phyloP scores from a whole-genome alignment of 1,139 yeast species.

The Pichia sp. region DNA sequence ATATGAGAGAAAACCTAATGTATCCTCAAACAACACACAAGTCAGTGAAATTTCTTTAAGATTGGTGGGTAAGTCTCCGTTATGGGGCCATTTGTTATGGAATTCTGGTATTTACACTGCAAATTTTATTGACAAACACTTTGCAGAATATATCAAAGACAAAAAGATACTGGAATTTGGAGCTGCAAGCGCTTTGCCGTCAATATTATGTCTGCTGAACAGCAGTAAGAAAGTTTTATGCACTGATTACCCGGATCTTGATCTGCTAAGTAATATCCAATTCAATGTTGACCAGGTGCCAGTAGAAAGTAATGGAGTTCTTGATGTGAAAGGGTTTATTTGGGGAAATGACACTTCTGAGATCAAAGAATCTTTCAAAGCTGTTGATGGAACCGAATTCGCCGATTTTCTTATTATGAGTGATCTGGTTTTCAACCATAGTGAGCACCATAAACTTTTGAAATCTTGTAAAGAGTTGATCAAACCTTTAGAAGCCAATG shows the following conservation, averaged over 20 bases:
- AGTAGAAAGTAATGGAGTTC: constrained; percentile 24
- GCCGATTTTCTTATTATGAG: constrained; percentile 81
- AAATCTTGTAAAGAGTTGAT: constrained; percentile 59
- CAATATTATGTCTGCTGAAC: constrained; percentile 60
- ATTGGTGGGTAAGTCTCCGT: constrained; percentile 82
- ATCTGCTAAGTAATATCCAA: constrained; percentile 63
- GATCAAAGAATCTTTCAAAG: constrained; percentile 27
- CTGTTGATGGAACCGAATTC: neutral
- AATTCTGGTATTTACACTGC: constrained; percentile 93
- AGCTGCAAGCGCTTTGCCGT: constrained; percentile 93
- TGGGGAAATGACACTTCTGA: constrained; percentile 76
- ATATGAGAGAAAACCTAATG: constrained; percentile 40
- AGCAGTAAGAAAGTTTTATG: constrained; percentile 60
- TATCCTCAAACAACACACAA: constrained; percentile 30
- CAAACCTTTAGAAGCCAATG: constrained; percentile 15
- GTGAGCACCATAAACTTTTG: constrained; percentile 76
- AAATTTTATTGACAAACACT: constrained; percentile 60
- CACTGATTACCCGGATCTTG: constrained; percentile 93
- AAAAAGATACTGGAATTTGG: constrained; percentile 78
- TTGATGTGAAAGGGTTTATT: constrained; percentile 67
- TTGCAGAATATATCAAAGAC: constrained; percentile 42
- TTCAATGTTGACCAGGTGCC: constrained; percentile 50
- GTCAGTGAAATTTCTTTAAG: constrained; percentile 42
- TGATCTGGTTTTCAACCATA: constrained; percentile 88
- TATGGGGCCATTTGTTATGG: constrained; percentile 97